A percentile compares a stretch with the other conserved stretches of the same genome.
phyloP scores from a whole-genome alignment of 2,329 filamentous ascomycete species.

The Diaporthe sp. region DNA sequence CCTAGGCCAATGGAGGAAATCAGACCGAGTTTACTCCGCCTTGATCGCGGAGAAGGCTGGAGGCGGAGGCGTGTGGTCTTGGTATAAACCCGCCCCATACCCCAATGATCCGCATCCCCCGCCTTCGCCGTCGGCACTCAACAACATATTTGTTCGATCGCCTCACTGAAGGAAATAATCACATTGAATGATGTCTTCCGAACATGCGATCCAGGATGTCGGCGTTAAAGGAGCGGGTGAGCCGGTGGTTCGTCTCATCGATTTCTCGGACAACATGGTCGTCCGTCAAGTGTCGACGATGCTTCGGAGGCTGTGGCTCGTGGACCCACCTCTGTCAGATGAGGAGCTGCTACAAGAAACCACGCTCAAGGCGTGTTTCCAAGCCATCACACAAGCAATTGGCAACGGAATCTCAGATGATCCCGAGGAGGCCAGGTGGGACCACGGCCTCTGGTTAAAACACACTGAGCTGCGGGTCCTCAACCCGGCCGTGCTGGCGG shows the following conservation, averaged over 20 bases:
- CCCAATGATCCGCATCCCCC: conserved; percentile 5
- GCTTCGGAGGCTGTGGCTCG: conserved; percentile 42
- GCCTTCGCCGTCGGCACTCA: neutral
- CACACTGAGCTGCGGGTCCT: conserved; percentile 37
- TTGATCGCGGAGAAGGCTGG: conserved; percentile 14
- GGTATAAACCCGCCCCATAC: conserved; percentile 24
- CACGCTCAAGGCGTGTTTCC: conserved; percentile 29
- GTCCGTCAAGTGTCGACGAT: conserved; percentile 40
- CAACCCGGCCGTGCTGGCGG: conserved; percentile 18
- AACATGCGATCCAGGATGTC: neutral
- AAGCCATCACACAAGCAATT: conserved; percentile 29
- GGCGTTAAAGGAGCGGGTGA: neutral
- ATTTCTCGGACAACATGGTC: conserved; percentile 38
- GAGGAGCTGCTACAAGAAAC: conserved; percentile 36
- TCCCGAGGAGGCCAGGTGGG: conserved; percentile 28
- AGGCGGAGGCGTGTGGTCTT: conserved; percentile 24
- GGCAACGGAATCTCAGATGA: conserved; percentile 32
- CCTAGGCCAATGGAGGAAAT: conserved; percentile 16
- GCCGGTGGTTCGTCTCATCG: conserved; percentile 28
- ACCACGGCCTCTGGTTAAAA: conserved; percentile 39
- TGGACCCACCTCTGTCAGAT: conserved; percentile 37
- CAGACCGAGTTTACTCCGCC: conserved; percentile 32
- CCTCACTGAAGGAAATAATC: neutral
- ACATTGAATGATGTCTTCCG: neutral
- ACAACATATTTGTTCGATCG: neutral